Percentiles rank a stretch among this genome's conserved stretches.
Conservation (phyloP, 1,139 yeast genomes). For the Geotrichum aggregatum region DNA sequence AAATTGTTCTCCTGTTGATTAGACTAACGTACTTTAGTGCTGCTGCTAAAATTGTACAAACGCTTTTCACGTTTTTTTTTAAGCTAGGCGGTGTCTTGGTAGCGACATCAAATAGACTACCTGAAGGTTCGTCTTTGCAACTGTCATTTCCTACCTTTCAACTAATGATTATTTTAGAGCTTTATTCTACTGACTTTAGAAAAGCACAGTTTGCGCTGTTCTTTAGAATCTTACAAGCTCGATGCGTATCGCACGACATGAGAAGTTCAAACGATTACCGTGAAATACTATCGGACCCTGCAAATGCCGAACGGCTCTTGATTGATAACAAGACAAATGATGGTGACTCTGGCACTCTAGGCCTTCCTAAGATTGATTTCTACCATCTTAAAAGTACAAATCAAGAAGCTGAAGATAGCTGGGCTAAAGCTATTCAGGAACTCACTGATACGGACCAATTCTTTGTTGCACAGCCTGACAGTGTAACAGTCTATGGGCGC, state of each 20-base stretch:
- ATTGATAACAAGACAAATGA: not conserved
- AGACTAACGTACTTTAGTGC: conserved; percentile 39
- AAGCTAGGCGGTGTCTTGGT: conserved; percentile 69
- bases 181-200: conserved; percentile 61
- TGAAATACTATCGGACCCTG: conserved; percentile 34
- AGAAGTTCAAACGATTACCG: conserved; percentile 56
- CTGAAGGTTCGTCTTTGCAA: conserved; percentile 41
- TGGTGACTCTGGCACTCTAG: not conserved
- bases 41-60: conserved; percentile 62
- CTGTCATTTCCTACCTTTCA: not conserved
- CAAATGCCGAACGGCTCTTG: not conserved
- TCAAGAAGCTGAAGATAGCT: conserved; percentile 33
- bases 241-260: conserved; percentile 66
- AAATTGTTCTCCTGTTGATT: not conserved
- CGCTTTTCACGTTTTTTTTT: conserved; percentile 63
- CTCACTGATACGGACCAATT: conserved; percentile 28
- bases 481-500: conserved; percentile 55
- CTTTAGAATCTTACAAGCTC: conserved; percentile 52
- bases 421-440: conserved; percentile 38
- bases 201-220: conserved; percentile 55
- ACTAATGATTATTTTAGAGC: conserved; percentile 32
- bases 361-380: conserved; percentile 9
- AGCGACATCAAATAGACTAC: conserved; percentile 67
- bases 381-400: conserved; percentile 15
- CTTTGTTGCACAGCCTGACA: conserved; percentile 29